Evolutionary conservation across 352 stramenopile species (phyloP), one percentile per base, ranked within the genome.

Genomic region (Globisporangium apiculatum): DNA sequence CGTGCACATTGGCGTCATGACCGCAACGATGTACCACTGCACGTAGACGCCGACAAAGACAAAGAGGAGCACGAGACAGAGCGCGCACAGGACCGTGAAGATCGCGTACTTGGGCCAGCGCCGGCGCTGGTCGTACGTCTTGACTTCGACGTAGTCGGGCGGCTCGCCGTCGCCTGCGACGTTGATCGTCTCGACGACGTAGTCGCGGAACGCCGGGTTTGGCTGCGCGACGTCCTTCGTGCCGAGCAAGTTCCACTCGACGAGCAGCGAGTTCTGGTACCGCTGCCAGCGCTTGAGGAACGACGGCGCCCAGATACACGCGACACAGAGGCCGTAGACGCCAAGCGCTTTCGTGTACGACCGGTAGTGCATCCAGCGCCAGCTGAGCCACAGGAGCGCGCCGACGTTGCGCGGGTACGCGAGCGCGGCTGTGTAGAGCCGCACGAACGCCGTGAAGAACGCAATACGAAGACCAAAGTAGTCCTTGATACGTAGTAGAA

Each of bases 21-120:
- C 73, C 17, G 76, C 76, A 50, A 86, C 69, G 57, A 86, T 83
- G 63, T 86, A 86, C 76, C 76, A 86, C 60, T 86, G 76, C 42
- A 79, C 73, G 64, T 86, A 86, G 37, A 79, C 47, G 52, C 72
- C 71, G 41, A 86, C 73, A 48, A 86, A 75, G 7, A 77, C 51
- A 59, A 84, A 83, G 45, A 84, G 60, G 47, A 86, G 50, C 58
- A 83, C 54, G 45, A 81, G 71, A 40, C 72, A 81, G 5, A 76
- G 35, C 24, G 75, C 56, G 56, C 72, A 83, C 60, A 86, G 82
- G 48, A 80, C 46, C 14, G 40, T 55, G 58, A 83, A 84, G 53
- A 75, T 71, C 10, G 64, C 65, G 62, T 83, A 86, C 60, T 86
- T 84, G 17, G 72, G 69, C 73, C 75, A 86, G 10, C 76, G 73